These are phyloP conservation scores for Xylaria sp. DNA, from an alignment of 2,329 filamentous ascomycete genomes.

Conservation along the genomic window DNA sequence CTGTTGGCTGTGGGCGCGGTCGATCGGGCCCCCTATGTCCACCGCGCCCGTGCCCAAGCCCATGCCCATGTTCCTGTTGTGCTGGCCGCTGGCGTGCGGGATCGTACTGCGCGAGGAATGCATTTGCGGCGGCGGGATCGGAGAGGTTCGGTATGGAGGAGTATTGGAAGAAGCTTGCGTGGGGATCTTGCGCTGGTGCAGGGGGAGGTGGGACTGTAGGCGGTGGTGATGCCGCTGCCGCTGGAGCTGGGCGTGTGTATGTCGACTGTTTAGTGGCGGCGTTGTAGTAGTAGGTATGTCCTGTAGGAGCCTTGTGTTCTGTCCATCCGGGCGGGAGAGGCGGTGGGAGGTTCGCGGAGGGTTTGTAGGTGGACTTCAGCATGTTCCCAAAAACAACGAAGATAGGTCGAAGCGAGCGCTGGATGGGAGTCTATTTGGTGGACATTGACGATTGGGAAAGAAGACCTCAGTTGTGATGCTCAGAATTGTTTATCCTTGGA, in stretches of 20 bases:
- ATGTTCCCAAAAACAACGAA: conserved; percentile 44
- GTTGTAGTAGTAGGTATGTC: conserved; percentile 89
- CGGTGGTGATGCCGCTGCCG: conserved; percentile 15
- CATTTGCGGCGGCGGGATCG: conserved; percentile 60
- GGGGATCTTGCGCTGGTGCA: conserved; percentile 30
- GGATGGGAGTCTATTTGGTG: neutral
- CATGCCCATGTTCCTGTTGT: conserved; percentile 37
- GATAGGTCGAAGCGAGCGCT: neutral
- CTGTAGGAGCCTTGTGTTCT: conserved; percentile 87
- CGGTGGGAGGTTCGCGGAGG: conserved; percentile 50
- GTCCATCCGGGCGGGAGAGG: conserved; percentile 83
- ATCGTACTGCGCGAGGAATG: conserved; percentile 61
- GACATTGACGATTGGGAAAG: neutral
- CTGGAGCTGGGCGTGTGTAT: conserved; percentile 70
- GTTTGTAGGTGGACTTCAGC: conserved; percentile 78
- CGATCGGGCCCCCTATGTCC: conserved; percentile 60
- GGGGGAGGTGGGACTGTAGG: conserved; percentile 16
- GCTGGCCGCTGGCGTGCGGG: conserved; percentile 42
- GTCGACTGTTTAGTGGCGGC: conserved; percentile 81
- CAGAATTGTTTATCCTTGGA: too few relatives aligned
- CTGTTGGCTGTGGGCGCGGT: conserved; percentile 68
- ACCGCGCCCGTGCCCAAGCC: conserved; percentile 48
- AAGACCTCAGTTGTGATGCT: too few relatives aligned
- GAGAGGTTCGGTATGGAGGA: conserved; percentile 49
- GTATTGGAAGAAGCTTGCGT: conserved; percentile 47